These are phyloP conservation scores for Schizopora paradoxa DNA, from an alignment of 1,284 basidiomycete species.

Conservation along the genomic window DNA sequence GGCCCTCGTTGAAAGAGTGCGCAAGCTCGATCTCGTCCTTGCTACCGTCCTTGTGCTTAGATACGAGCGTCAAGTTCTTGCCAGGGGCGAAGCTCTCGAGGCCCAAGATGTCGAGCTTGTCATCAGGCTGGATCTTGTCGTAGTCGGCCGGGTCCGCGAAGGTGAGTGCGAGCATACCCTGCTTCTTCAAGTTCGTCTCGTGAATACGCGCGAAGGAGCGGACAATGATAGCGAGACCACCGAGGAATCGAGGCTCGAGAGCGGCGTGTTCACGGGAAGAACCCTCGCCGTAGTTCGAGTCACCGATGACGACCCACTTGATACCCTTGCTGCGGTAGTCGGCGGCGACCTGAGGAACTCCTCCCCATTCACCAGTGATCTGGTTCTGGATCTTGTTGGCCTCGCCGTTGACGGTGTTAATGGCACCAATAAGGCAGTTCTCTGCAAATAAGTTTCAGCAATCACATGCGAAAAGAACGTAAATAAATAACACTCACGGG, in stretches of 20 bases:
- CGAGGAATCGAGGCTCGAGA: slow-evolving; percentile 95
- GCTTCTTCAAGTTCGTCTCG: slow-evolving; percentile 98
- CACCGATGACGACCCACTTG: slow-evolving; percentile 94
- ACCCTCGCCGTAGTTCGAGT: slow-evolving; percentile 98
- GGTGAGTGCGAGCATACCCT: slow-evolving; percentile 90
- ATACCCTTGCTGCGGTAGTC: slow-evolving; percentile 86
- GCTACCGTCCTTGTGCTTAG: slow-evolving; percentile 80
- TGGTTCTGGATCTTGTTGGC: slow-evolving; percentile 96
- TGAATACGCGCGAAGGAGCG: slow-evolving; percentile 97
- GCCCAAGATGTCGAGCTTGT: slow-evolving; percentile 82
- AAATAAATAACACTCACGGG: slow-evolving; percentile 48
- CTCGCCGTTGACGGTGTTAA: slow-evolving; percentile 92
- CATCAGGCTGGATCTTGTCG: slow-evolving; percentile 78
- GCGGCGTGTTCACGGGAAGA: slow-evolving; percentile 98
- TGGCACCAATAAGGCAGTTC: slow-evolving; percentile 96
- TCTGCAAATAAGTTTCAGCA: slow-evolving; percentile 39
- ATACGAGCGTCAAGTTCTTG: slow-evolving; percentile 77
- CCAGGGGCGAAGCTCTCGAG: slow-evolving; percentile 82
- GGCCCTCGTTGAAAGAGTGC: slow-evolving; percentile 83
- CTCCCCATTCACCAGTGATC: slow-evolving; percentile 80
- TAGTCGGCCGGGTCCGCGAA: slow-evolving; percentile 89
- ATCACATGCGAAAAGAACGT: not conserved
- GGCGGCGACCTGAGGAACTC: slow-evolving; percentile 81
- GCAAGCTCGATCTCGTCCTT: slow-evolving; percentile 69
- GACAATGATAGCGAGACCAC: slow-evolving; percentile 92